A percentile compares a stretch with the other conserved stretches of the same genome.
These are phyloP conservation scores for Zhuliangozyma blackwelliae DNA, from an alignment of 1,139 yeast genomes.

Conservation along the genomic window DNA sequence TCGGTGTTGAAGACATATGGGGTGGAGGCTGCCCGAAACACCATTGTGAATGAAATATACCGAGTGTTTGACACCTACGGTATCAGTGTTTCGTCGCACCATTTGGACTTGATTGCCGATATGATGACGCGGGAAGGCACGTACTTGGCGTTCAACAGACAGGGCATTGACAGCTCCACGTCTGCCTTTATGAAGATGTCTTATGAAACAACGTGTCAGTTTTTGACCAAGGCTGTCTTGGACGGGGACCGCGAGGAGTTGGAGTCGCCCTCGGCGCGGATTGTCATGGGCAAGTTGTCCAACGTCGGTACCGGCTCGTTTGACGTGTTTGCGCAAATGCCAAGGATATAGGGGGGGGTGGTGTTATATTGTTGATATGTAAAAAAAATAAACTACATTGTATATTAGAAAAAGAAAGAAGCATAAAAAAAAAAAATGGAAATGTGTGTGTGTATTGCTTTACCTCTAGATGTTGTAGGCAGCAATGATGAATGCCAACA, in stretches of 20 bases:
- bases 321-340: conserved; percentile 72
- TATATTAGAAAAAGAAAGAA: not conserved
- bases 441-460: not conserved
- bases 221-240: conserved; percentile 92
- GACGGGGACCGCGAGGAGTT: conserved; percentile 87
- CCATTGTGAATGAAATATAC: conserved; percentile 93
- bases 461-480: conserved; percentile 48
- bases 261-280: conserved; percentile 91
- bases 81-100: conserved; percentile 88
- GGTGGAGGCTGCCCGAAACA: conserved; percentile 97
- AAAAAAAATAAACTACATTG: not conserved
- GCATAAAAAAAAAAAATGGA: not conserved
- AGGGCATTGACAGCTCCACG: conserved; percentile 93
- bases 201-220: conserved; percentile 96
- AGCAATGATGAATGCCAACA: conserved; percentile 56
- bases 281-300: conserved; percentile 88
- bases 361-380: not conserved
- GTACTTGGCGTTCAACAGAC: conserved; percentile 94
- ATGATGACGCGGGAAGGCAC: conserved; percentile 99
- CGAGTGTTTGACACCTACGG: conserved; percentile 97
- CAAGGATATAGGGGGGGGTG: conserved; percentile 5
- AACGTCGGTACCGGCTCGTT: conserved; percentile 96
- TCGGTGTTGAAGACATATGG: conserved; percentile 92
- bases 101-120: conserved; percentile 94
- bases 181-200: conserved; percentile 99